Evolutionary conservation across 352 stramenopile genomes (phyloP).

Genomic region (Pythium insidiosum): DNA sequence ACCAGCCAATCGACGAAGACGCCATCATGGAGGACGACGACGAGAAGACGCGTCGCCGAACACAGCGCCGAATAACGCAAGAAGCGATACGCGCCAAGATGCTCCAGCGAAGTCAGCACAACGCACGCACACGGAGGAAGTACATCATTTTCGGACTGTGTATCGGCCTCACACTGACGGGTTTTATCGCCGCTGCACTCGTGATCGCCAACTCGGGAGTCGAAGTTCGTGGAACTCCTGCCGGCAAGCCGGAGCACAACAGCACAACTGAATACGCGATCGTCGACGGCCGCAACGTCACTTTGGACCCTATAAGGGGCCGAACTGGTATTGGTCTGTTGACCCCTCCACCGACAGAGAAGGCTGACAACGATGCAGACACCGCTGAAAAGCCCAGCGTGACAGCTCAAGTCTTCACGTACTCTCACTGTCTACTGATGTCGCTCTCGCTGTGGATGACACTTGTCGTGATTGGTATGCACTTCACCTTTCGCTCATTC

Average conservation of each 20-base stretch:
- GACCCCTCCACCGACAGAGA: neutral
- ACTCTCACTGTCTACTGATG: slow-evolving; percentile 69
- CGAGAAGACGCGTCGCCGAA: slow-evolving; percentile 30
- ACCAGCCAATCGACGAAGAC: slow-evolving; percentile 5
- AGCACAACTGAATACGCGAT: no score
- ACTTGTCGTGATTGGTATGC: slow-evolving; percentile 66
- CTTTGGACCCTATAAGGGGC: no score
- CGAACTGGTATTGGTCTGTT: no score
- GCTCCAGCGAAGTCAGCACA: slow-evolving; percentile 46
- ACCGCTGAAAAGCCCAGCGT: neutral
- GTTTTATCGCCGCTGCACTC: slow-evolving; percentile 49
- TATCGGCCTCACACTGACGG: slow-evolving; percentile 44
- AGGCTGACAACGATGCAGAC: neutral
- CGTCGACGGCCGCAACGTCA: no score
- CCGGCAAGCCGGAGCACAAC: no score
- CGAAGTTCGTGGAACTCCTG: no score
- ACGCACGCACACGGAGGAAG: slow-evolving; percentile 44
- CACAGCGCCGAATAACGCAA: slow-evolving; percentile 43
- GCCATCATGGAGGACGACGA: slow-evolving; percentile 27
- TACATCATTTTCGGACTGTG: slow-evolving; percentile 49
- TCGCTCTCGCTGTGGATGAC: slow-evolving; percentile 70
- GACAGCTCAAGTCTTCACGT: slow-evolving; percentile 47
- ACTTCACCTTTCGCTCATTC: slow-evolving; percentile 65
- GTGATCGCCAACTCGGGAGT: slow-evolving; percentile 47
- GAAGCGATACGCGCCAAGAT: slow-evolving; percentile 49